Evolutionary conservation across 768 basidiomycete genomes (phyloP).

Genomic region (Mrakia gelida): DNA sequence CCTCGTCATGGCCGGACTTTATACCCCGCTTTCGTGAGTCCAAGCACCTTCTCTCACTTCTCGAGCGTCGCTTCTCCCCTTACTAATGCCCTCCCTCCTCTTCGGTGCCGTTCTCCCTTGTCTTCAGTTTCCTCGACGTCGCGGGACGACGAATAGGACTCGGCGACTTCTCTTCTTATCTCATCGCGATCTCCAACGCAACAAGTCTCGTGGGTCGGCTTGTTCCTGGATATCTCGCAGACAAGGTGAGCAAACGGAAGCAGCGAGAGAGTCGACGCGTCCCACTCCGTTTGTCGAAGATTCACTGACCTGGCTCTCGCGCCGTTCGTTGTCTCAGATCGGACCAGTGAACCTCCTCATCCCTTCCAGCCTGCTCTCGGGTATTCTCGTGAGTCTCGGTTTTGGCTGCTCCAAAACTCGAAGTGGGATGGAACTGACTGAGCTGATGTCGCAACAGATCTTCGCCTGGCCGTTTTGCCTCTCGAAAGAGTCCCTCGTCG

Average conservation of each 20-base stretch:
- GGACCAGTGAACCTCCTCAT: constrained; percentile 30
- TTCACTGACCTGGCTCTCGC: too few relatives aligned
- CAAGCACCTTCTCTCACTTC: too few relatives aligned
- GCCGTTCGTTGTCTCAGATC: not conserved
- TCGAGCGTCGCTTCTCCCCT: too few relatives aligned
- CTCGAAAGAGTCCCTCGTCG: constrained; percentile 14
- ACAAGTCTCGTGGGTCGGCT: constrained; percentile 24
- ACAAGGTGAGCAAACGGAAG: constrained; percentile 1
- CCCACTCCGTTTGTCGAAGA: not conserved
- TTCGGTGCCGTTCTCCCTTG: too few relatives aligned
- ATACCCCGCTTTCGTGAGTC: constrained; percentile 20
- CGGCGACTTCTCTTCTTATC: constrained; percentile 20
- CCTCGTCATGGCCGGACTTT: constrained; percentile 20
- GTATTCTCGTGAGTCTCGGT: constrained; percentile 12
- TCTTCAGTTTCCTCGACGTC: constrained; percentile 18
- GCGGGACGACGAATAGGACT: constrained; percentile 4
- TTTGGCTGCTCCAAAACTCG: not conserved
- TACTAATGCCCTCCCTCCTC: too few relatives aligned
- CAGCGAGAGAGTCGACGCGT: not conserved
- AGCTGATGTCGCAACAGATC: not conserved
- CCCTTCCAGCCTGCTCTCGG: constrained; percentile 5
- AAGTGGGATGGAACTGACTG: too few relatives aligned
- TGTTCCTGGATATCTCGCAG: constrained; percentile 26
- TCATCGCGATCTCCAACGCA: constrained; percentile 29
- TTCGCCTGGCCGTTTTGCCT: constrained; percentile 24